Conservation (phyloP, 306 rosid genomes). For the Vigna radiata region DNA sequence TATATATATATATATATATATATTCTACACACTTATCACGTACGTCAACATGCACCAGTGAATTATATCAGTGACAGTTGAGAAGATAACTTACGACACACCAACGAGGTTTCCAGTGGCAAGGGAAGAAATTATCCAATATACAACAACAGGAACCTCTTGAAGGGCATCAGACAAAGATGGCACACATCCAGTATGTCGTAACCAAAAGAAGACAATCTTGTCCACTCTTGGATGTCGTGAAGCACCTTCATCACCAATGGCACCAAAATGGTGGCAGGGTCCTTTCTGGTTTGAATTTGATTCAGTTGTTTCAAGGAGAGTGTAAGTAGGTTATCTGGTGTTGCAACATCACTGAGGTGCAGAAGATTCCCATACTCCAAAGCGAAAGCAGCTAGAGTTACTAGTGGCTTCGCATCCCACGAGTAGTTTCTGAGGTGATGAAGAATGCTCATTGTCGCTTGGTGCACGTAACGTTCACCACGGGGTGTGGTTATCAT, state of each 20-base stretch:
- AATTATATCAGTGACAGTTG: too few relatives aligned
- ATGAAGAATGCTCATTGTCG: conserved; percentile 46
- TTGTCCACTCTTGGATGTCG: conserved; percentile 51
- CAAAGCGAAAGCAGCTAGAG: conserved; percentile 42
- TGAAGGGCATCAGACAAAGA: conserved; percentile 39
- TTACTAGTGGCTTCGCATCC: conserved; percentile 69
- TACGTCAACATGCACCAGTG: too few relatives aligned
- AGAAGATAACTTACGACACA: conserved; percentile 35
- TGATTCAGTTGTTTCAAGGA: conserved; percentile 39
- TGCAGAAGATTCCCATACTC: conserved; percentile 47
- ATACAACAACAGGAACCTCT: conserved; percentile 47
- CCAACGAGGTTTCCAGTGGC: conserved; percentile 28
- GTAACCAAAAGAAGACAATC: conserved; percentile 38
- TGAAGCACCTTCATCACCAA: conserved; percentile 46
- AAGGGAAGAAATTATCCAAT: conserved; percentile 41
- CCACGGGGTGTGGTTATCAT: conserved; percentile 43
- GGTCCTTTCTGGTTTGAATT: conserved; percentile 23
- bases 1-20: too few relatives aligned
- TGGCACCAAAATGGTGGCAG: background rate
- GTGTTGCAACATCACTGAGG: conserved; percentile 10
- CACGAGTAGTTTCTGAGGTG: conserved; percentile 52
- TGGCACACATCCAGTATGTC: conserved; percentile 45
- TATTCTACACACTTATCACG: too few relatives aligned
- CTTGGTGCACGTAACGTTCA: conserved; percentile 41
- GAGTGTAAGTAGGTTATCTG: conserved; percentile 25